Evolutionary conservation across 306 rosid genomes (phyloP), one percentile per base, ranked within the genome.

Genomic region (Prunus salicina): DNA sequence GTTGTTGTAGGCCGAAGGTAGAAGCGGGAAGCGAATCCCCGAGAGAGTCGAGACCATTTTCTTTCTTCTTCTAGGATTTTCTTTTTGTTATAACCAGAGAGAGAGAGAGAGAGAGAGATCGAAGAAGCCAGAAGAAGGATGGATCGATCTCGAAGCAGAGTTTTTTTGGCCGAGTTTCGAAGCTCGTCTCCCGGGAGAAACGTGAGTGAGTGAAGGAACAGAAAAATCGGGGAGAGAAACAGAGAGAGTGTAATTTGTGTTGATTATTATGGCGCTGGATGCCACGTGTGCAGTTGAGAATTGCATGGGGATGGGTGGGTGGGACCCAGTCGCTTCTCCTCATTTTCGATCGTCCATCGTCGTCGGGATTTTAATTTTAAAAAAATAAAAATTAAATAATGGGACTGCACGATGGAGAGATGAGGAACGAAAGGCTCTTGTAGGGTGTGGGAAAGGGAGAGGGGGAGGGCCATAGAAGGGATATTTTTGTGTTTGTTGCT

Each of bases 41-140:
- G 96, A 85, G 66, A 92, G 65, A 1, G 98, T 89, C 18, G 86
- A 92, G 78, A 88, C 95, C 98, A 92, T 91, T 58, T 10, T 16
- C 14, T 19, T 43, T 43, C 19, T 7, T 38, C 8, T 32, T 22
- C 14, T 12, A 71, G 74, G 82, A 82, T 75, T 47, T 27, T 30
- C 14, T n/a, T 34, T 38, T 18, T 11, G 69, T 64, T 64, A 34
- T 16, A 6, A 18, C 2, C 47, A 27, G 25, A 25, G 58, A 69
- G 41, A 52, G n/a, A 12, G 65, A 14, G 69, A 56, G 69, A 10
- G 41, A 24, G 46, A 58, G 30, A 27, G 30, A 28, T 7, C 57
- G 62, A 7, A 53, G 24, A 19, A 67, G 14, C 60, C 9, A 38
- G 43, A 38, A 38, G 43, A 6, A 38, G 9, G 43, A 38, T 63